These are phyloP conservation scores for Dipodascus geniculatus DNA, from an alignment of 805 yeast species.

Conservation along the genomic window DNA sequence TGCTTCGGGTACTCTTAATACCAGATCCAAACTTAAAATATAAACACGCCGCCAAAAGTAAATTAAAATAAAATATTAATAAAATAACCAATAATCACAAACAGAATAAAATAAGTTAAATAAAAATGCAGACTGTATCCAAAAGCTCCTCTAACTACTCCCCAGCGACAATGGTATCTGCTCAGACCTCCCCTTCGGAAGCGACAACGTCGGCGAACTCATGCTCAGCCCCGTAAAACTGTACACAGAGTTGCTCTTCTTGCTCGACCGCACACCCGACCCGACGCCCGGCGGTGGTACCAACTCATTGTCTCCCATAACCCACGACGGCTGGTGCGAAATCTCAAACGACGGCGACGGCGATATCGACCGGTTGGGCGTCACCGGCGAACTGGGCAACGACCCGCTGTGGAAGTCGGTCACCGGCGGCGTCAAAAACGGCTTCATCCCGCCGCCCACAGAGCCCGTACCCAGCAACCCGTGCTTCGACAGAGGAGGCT, in stretches of 20 bases:
- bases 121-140: neutral
- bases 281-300: neutral
- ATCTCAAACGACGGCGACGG: constrained; percentile 17
- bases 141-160: neutral
- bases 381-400: neutral
- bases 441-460: neutral
- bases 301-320: constrained; percentile 10
- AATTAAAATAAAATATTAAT: constrained; percentile 6
- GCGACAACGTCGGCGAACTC: constrained; percentile 5
- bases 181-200: constrained; percentile 14
- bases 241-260: neutral
- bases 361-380: constrained; percentile 8
- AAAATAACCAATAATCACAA: constrained; percentile 3
- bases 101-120: constrained; percentile 1
- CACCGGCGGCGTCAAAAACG: neutral
- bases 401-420: neutral
- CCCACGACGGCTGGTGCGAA: constrained; percentile 18
- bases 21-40: constrained; percentile 6
- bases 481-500: neutral
- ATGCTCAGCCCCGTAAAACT: constrained; percentile 2
- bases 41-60: constrained; percentile 8
- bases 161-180: constrained; percentile 10
- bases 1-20: no score
- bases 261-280: neutral
- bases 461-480: neutral